These are phyloP conservation scores for Rhodamnia argentea DNA, from an alignment of 345 rosid genomes.

Conservation along the genomic window DNA sequence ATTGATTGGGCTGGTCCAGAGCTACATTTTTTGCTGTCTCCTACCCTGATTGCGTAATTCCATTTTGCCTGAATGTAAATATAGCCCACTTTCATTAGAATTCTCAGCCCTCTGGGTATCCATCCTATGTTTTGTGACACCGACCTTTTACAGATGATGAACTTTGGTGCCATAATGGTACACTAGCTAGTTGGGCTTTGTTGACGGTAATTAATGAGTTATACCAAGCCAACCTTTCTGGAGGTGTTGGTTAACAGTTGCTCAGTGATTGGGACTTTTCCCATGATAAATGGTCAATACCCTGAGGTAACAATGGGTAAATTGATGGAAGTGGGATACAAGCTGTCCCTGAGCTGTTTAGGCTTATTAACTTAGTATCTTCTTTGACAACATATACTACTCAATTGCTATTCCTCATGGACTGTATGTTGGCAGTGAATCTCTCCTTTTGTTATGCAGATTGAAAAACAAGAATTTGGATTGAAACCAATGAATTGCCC, in stretches of 20 bases:
- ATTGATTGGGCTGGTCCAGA: not conserved
- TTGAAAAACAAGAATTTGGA: slow-evolving; percentile 94
- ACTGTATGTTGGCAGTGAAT: not conserved
- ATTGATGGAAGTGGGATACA: not conserved
- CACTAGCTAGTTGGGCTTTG: not conserved
- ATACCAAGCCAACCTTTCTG: not conserved
- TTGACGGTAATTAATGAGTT: not conserved
- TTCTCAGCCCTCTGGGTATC: not conserved
- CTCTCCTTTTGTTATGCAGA: slow-evolving; percentile 28
- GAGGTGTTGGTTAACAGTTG: not conserved
- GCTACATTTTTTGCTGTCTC: not conserved
- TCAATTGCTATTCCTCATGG: not conserved
- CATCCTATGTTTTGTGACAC: not conserved
- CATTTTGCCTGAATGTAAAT: not conserved
- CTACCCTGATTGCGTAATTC: not conserved
- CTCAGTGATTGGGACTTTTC: not conserved
- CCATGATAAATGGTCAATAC: not conserved
- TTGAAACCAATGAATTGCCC: slow-evolving; percentile 99
- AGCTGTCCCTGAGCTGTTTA: not conserved
- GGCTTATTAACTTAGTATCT: not conserved
- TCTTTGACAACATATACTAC: not conserved
- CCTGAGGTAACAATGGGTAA: not conserved
- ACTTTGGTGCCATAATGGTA: not conserved
- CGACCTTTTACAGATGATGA: not conserved
- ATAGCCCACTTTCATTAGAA: not conserved